phyloP scores from a whole-genome alignment of 2,329 filamentous ascomycete species.

The Lachnellula suecica region DNA sequence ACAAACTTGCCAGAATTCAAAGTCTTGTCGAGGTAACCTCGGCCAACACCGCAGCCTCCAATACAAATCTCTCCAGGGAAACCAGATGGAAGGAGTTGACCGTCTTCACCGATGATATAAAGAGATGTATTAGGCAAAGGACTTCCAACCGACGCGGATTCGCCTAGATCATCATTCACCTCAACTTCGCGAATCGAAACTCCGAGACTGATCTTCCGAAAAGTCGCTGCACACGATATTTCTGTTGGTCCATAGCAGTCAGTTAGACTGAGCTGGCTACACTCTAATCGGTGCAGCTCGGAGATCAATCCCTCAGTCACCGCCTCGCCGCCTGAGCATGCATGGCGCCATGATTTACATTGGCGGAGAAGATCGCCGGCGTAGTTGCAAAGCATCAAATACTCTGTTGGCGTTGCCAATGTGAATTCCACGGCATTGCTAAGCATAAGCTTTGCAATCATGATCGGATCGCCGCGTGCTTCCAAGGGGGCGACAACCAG shows the following conservation, averaged over 20 bases:
- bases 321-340: slow-evolving; percentile 28
- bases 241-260: slow-evolving; percentile 23
- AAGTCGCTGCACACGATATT: slow-evolving; percentile 13
- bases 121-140: slow-evolving; percentile 19
- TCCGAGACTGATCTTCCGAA: slow-evolving; percentile 28
- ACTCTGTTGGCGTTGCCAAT: slow-evolving; percentile 24
- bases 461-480: slow-evolving; percentile 17
- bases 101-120: slow-evolving; percentile 42
- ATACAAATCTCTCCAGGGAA: slow-evolving; percentile 43
- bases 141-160: slow-evolving; percentile 10
- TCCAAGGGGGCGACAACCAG: slow-evolving; percentile 13
- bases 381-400: slow-evolving; percentile 11
- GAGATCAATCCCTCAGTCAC: slow-evolving; percentile 23
- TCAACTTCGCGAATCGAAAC: neutral
- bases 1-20: slow-evolving; percentile 7
- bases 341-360: slow-evolving; percentile 17
- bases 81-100: slow-evolving; percentile 38
- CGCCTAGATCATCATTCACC: neutral
- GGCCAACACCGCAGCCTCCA: slow-evolving; percentile 37
- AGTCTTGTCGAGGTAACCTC: slow-evolving; percentile 35
- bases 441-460: slow-evolving; percentile 16
- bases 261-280: slow-evolving; percentile 14
- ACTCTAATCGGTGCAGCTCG: slow-evolving; percentile 21
- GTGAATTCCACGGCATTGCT: slow-evolving; percentile 19
- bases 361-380: neutral